phyloP scores from a whole-genome alignment of 148 eudicot species.

The Diospyros lotus region DNA sequence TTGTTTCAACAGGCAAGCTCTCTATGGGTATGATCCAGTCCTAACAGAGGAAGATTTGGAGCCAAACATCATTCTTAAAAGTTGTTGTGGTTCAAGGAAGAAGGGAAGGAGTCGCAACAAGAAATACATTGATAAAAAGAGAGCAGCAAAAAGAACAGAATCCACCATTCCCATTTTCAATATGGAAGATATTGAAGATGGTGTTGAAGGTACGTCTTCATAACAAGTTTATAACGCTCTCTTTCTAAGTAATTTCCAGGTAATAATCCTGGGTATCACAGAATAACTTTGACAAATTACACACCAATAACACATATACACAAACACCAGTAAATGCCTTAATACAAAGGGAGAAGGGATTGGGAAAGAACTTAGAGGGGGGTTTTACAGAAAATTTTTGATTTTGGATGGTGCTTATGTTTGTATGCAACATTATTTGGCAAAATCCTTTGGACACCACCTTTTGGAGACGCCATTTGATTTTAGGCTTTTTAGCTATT shows the following conservation, averaged over 20 bases:
- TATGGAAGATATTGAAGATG: slow-evolving; percentile 90
- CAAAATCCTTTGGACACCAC: background rate
- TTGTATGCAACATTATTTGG: background rate
- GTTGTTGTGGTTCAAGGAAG: slow-evolving; percentile 84
- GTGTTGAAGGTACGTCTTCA: slow-evolving; percentile 65
- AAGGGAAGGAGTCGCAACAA: slow-evolving; percentile 61
- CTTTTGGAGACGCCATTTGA: background rate
- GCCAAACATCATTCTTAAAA: slow-evolving; percentile 78
- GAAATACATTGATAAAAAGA: slow-evolving; percentile 76
- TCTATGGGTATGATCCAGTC: slow-evolving; percentile 94
- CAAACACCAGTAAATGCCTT: background rate
- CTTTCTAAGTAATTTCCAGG: background rate
- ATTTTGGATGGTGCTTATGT: background rate
- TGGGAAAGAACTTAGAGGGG: background rate
- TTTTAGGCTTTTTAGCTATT: background rate
- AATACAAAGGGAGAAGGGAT: background rate
- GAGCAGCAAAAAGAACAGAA: slow-evolving; percentile 73
- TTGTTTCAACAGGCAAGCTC: slow-evolving; percentile 96
- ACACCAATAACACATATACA: background rate
- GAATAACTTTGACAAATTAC: background rate
- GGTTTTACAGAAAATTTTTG: background rate
- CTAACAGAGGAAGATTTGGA: slow-evolving; percentile 88
- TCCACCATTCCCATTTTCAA: slow-evolving; percentile 92
- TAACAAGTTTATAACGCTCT: background rate
- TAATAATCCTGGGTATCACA: background rate